These are phyloP conservation scores for Malassezia sympodialis DNA, from an alignment of 1,284 basidiomycete species.

Conservation along the genomic window DNA sequence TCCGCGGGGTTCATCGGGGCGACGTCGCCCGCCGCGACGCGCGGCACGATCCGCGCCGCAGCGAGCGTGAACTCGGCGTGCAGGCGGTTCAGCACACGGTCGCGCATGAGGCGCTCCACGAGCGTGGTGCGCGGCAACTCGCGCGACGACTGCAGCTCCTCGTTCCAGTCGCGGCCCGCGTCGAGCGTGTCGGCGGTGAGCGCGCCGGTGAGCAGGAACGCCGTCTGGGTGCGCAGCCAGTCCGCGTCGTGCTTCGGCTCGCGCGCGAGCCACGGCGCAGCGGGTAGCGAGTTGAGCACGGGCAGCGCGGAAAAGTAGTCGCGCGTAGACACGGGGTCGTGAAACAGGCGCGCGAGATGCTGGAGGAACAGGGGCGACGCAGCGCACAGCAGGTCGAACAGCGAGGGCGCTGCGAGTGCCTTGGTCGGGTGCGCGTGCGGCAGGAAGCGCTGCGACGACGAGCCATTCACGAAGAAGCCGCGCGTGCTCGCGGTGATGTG, in stretches of 20 bases:
- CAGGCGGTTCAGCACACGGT: slow-evolving; percentile 54
- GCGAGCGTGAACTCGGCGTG: slow-evolving; percentile 55
- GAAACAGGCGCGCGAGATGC: slow-evolving; percentile 46
- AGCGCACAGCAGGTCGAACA: slow-evolving; percentile 54
- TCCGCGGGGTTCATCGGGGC: slow-evolving; percentile 56
- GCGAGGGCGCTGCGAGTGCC: slow-evolving; percentile 49
- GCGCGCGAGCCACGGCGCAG: slow-evolving; percentile 54
- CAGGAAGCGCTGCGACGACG: slow-evolving; percentile 43
- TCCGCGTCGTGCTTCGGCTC: slow-evolving; percentile 50
- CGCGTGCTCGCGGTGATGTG: slow-evolving; percentile 53
- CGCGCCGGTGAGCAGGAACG: slow-evolving; percentile 55
- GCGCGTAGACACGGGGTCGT: slow-evolving; percentile 40
- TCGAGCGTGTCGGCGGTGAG: slow-evolving; percentile 53
- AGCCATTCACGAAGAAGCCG: slow-evolving; percentile 55
- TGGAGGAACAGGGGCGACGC: slow-evolving; percentile 47
- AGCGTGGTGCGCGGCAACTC: slow-evolving; percentile 53
- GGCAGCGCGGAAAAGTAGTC: slow-evolving; percentile 50
- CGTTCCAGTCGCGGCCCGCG: slow-evolving; percentile 56
- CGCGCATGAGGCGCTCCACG: slow-evolving; percentile 54
- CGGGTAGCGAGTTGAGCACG: slow-evolving; percentile 53
- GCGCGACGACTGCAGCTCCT: slow-evolving; percentile 55
- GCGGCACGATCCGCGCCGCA: slow-evolving; percentile 52
- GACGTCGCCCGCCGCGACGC: slow-evolving; percentile 53
- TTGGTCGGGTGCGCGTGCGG: slow-evolving; percentile 31
- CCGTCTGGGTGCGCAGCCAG: slow-evolving; percentile 54